These are phyloP conservation scores for Chaetomidium leptoderma DNA, from an alignment of 495 filamentous ascomycete genomes.

Conservation along the genomic window DNA sequence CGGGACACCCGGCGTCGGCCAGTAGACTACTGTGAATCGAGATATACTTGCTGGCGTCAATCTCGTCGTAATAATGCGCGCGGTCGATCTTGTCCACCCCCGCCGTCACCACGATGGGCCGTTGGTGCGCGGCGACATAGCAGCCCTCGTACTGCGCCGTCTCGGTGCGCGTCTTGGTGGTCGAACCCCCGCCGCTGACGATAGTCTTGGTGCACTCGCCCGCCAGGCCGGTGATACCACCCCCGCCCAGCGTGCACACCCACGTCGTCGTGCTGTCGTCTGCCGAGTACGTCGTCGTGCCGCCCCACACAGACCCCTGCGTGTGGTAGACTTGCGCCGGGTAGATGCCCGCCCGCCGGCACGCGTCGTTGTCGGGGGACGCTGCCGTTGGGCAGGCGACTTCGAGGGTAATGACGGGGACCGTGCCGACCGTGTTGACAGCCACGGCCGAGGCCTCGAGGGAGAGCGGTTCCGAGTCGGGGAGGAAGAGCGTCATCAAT, in stretches of 20 bases:
- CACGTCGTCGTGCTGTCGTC: slow-evolving; percentile 14
- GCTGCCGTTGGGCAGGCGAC: slow-evolving; percentile 7
- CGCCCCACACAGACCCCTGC: slow-evolving; percentile 3
- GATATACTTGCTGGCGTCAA: neutral
- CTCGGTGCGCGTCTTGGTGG: slow-evolving; percentile 7
- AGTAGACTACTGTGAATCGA: neutral
- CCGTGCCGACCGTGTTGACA: neutral
- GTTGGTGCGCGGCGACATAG: slow-evolving; percentile 3
- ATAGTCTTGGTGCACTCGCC: slow-evolving; percentile 3
- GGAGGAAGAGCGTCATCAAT: neutral
- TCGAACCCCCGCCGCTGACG: neutral
- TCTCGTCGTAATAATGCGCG: neutral
- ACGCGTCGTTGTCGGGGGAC: slow-evolving; percentile 10
- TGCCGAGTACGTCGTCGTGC: slow-evolving; percentile 8
- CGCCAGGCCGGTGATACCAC: neutral
- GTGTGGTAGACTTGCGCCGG: slow-evolving; percentile 12
- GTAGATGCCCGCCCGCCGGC: slow-evolving; percentile 6
- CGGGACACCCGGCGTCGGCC: neutral
- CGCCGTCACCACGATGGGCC: slow-evolving; percentile 2
- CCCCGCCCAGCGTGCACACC: neutral
- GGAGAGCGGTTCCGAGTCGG: slow-evolving; percentile 7
- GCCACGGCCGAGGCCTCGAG: slow-evolving; percentile 4
- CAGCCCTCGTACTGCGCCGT: neutral
- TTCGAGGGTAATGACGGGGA: neutral
- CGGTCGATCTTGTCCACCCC: neutral